Evolutionary conservation across 2,329 filamentous ascomycete species (phyloP).

Genomic region (Colletotrichum neosansevieriae): DNA sequence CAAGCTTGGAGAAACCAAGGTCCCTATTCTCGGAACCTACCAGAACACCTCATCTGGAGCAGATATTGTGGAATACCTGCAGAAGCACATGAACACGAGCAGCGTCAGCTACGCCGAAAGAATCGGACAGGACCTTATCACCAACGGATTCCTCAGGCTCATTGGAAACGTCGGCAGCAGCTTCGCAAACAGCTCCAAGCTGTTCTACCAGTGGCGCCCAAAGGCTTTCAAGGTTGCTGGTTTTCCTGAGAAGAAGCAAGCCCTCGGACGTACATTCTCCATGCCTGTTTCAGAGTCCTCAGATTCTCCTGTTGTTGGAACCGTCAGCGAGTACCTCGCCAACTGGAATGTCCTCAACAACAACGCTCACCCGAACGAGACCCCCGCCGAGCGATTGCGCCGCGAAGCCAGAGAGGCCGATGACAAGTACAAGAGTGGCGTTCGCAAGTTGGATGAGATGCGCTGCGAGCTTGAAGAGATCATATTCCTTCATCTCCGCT

Average conservation of each 20-base stretch:
- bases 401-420: conserved; percentile 92
- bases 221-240: conserved; percentile 91
- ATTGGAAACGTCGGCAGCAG: conserved; percentile 95
- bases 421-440: conserved; percentile 89
- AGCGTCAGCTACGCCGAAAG: conserved; percentile 92
- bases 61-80: conserved; percentile 95
- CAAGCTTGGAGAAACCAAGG: conserved; percentile 90
- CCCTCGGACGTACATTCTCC: conserved; percentile 80
- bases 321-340: conserved; percentile 88
- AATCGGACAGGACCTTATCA: conserved; percentile 92
- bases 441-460: conserved; percentile 88
- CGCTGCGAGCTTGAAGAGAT: conserved; percentile 96
- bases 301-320: conserved; percentile 84
- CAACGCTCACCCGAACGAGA: conserved; percentile 92
- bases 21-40: conserved; percentile 95
- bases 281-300: conserved; percentile 66
- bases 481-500: conserved; percentile 91
- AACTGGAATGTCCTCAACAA: conserved; percentile 96
- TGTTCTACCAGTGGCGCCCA: conserved; percentile 97
- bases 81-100: conserved; percentile 85
- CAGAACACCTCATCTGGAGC: conserved; percentile 91
- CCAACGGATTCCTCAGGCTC: conserved; percentile 86
- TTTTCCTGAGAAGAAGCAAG: conserved; percentile 86
- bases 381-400: conserved; percentile 84
- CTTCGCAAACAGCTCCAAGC: conserved; percentile 96